Evolutionary conservation across 2,329 filamentous ascomycete species (phyloP).

Genomic region (Sclerotinia glacialis): DNA sequence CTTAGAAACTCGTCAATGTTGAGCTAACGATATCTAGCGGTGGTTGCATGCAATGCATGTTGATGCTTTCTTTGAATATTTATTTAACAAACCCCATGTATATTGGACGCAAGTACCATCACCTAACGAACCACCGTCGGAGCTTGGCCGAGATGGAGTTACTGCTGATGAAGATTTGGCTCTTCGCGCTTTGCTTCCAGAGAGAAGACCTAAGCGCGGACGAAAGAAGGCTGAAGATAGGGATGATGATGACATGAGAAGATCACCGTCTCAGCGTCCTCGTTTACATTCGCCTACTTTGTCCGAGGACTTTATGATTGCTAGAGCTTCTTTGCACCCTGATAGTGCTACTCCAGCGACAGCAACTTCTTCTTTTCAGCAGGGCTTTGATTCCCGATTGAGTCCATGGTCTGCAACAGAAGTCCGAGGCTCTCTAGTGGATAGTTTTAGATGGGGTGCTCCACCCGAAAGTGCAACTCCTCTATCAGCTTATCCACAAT

Average conservation of each 20-base stretch:
- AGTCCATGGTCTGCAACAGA: conserved; percentile 38
- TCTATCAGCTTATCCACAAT: conserved; percentile 69
- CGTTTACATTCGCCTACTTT: conserved; percentile 55
- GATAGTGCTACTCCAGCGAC: conserved; percentile 43
- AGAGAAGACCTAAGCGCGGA: conserved; percentile 63
- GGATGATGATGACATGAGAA: conserved; percentile 53
- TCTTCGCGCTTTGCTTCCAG: conserved; percentile 76
- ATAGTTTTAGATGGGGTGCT: conserved; percentile 37
- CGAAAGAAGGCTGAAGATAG: conserved; percentile 59
- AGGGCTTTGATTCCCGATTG: conserved; percentile 31
- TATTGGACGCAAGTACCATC: conserved; percentile 78
- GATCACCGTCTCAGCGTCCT: conserved; percentile 56
- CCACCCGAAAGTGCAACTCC: conserved; percentile 58
- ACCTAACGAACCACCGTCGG: conserved; percentile 58
- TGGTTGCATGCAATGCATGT: conserved; percentile 98
- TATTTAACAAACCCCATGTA: conserved; percentile 70
- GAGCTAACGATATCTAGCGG: conserved; percentile 51
- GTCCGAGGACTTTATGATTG: conserved; percentile 43
- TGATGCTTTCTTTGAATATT: conserved; percentile 90
- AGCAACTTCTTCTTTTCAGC: conserved; percentile 38
- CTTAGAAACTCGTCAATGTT: not conserved
- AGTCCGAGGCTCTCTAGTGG: conserved; percentile 31
- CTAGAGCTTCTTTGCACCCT: conserved; percentile 39
- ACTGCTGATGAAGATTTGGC: conserved; percentile 85
- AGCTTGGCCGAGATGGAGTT: conserved; percentile 74